phyloP scores from a whole-genome alignment of 768 basidiomycete species.

The Xerocomellus chrysenteron region DNA sequence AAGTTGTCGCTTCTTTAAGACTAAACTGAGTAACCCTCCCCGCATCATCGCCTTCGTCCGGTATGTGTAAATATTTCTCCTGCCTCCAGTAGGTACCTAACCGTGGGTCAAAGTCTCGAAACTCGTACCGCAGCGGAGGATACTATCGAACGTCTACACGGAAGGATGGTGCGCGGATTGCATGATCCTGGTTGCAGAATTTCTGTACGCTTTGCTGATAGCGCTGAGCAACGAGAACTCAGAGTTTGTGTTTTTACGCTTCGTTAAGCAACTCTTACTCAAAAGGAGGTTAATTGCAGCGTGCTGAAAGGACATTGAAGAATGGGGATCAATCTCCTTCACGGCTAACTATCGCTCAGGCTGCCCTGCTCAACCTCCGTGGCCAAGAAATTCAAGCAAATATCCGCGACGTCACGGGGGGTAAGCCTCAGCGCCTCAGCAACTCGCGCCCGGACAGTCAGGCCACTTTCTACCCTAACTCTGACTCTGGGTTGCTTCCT shows the following conservation, averaged over 20 bases:
- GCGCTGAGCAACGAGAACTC: conserved; percentile 72
- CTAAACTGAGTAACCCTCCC: conserved; percentile 70
- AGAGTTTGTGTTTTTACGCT: conserved; percentile 46
- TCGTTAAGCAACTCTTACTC: background rate
- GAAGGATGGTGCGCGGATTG: conserved; percentile 77
- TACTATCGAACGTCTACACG: conserved; percentile 74
- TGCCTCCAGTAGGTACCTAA: background rate
- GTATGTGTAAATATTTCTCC: conserved; percentile 36
- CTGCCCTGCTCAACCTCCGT: conserved; percentile 70
- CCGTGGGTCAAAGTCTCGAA: conserved; percentile 51
- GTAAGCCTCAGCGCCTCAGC: conserved; percentile 10
- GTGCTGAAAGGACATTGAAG: conserved; percentile 56
- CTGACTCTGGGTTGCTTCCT: conserved; percentile 7
- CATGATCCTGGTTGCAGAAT: conserved; percentile 75
- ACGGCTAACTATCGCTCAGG: conserved; percentile 74
- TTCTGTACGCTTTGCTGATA: conserved; percentile 79
- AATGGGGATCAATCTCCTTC: conserved; percentile 65
- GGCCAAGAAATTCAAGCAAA: conserved; percentile 52
- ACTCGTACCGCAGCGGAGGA: conserved; percentile 72
- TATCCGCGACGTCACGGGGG: background rate
- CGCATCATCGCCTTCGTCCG: conserved; percentile 81
- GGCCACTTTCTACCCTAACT: background rate
- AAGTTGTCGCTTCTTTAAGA: conserved; percentile 79
- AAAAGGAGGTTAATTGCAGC: conserved; percentile 37
- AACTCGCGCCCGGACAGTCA: conserved; percentile 6